Percentiles rank a stretch among this genome's conserved stretches.
These are phyloP conservation scores for Dittrichia graveolens DNA, from an alignment of 129 eudicot species.

Conservation along the genomic window DNA sequence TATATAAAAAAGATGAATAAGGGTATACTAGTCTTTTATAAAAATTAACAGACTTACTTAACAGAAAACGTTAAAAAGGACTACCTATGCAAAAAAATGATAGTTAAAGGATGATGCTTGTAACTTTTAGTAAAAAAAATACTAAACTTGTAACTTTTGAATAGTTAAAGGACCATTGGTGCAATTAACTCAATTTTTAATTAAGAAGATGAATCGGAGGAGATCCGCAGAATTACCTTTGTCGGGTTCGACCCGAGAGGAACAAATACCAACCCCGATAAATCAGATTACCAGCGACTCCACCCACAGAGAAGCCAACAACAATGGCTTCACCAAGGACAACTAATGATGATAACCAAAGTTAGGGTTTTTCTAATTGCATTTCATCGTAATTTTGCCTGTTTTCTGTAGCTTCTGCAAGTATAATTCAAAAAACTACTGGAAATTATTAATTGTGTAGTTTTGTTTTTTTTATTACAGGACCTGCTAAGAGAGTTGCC, in stretches of 20 bases:
- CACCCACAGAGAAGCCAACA: constrained; percentile 27
- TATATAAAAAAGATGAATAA: too few relatives aligned
- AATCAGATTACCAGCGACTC: constrained; percentile 19
- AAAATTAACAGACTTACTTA: too few relatives aligned
- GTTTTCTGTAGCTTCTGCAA: constrained; percentile 3
- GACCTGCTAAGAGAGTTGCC: constrained; percentile 70
- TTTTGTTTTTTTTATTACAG: constrained; percentile 38
- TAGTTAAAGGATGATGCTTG: too few relatives aligned
- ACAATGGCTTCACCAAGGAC: constrained; percentile 35
- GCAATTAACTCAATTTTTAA: too few relatives aligned
- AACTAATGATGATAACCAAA: constrained; percentile 25
- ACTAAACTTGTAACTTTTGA: too few relatives aligned
- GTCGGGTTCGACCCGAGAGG: not conserved
- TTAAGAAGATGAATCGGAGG: too few relatives aligned
- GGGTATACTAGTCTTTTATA: too few relatives aligned
- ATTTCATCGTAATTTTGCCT: not conserved
- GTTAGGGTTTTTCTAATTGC: constrained; percentile 33
- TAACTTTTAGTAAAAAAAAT: too few relatives aligned
- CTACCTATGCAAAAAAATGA: too few relatives aligned
- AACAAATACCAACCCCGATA: not conserved
- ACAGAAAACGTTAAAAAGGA: too few relatives aligned
- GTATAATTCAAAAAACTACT: not conserved
- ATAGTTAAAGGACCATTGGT: too few relatives aligned
- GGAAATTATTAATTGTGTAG: not conserved
- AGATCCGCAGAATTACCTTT: too few relatives aligned